A percentile compares a stretch with the other conserved stretches of the same genome.
Evolutionary conservation across 805 yeast species (phyloP).

Genomic region (Yarrowia divulgata): DNA sequence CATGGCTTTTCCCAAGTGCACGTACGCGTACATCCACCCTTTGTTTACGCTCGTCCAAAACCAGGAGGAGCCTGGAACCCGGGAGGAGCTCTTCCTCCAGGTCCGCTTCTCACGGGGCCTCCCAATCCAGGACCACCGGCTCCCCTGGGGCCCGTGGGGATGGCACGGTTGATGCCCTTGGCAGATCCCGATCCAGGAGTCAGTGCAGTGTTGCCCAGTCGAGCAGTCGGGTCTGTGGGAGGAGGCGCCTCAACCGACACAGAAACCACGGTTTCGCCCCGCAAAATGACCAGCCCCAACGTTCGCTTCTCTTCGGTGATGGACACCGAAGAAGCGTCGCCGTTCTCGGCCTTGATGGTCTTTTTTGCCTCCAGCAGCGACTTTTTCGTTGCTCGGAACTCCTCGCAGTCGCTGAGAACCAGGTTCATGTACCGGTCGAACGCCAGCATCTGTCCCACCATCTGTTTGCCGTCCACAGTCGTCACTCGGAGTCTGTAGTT

Average conservation of each 20-base stretch:
- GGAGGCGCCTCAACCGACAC: constrained; percentile 73
- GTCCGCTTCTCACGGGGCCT: constrained; percentile 47
- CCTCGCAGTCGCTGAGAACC: constrained; percentile 84
- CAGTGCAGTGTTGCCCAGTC: constrained; percentile 47
- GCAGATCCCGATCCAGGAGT: constrained; percentile 51
- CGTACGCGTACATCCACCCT: too few species aligned
- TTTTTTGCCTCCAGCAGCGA: constrained; percentile 45
- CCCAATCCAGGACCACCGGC: constrained; percentile 45
- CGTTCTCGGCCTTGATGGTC: constrained; percentile 42
- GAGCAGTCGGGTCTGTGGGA: constrained; percentile 53
- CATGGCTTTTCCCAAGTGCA: too few species aligned
- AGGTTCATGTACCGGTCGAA: constrained; percentile 90
- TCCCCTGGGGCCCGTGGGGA: constrained; percentile 50
- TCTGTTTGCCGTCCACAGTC: constrained; percentile 77
- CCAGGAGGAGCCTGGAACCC: constrained; percentile 51
- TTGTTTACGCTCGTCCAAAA: constrained; percentile 47
- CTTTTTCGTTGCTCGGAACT: constrained; percentile 66
- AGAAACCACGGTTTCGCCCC: constrained; percentile 88
- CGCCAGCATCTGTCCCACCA: constrained; percentile 81
- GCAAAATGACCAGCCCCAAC: constrained; percentile 78
- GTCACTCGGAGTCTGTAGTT: constrained; percentile 75
- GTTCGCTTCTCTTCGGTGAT: constrained; percentile 69
- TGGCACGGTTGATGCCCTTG: constrained; percentile 49
- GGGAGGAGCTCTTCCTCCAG: constrained; percentile 44
- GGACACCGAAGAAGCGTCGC: constrained; percentile 43